phyloP scores from a whole-genome alignment of 1,139 yeast genomes.

The Suhomyces bokatorum region DNA sequence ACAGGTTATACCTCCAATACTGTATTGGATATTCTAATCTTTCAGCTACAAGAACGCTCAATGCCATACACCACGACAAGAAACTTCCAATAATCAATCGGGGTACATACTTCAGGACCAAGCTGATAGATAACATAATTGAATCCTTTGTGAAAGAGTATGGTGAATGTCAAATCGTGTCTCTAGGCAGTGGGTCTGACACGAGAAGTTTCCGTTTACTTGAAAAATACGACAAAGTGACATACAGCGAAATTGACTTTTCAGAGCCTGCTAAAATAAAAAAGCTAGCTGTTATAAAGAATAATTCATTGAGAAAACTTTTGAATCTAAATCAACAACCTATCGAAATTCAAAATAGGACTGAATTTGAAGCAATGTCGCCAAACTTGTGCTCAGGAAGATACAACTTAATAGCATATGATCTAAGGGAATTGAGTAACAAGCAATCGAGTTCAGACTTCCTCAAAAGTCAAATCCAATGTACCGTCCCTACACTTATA shows the following conservation, averaged over 20 bases:
- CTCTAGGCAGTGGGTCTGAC: conserved; percentile 97
- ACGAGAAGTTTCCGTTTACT: conserved; percentile 65
- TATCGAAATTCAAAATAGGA: conserved; percentile 17
- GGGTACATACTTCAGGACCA: conserved; percentile 80
- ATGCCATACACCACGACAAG: conserved; percentile 38
- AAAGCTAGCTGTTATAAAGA: conserved; percentile 48
- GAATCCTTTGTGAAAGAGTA: conserved; percentile 45
- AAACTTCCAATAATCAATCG: conserved; percentile 79
- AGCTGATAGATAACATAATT: conserved; percentile 57
- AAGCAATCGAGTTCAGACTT: background rate
- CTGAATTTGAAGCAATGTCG: conserved; percentile 25
- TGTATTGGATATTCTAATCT: conserved; percentile 43
- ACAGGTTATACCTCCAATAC: conserved; percentile 35
- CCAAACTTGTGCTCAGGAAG: conserved; percentile 41
- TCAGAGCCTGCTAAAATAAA: conserved; percentile 62
- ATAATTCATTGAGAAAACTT: conserved; percentile 22
- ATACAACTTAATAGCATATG: conserved; percentile 58
- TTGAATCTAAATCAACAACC: conserved; percentile 18
- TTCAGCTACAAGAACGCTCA: conserved; percentile 44
- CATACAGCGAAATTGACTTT: conserved; percentile 78
- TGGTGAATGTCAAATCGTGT: conserved; percentile 59
- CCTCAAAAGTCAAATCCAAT: background rate
- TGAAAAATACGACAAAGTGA: conserved; percentile 25
- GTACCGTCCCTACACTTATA: conserved; percentile 61
- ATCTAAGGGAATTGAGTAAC: conserved; percentile 43